Conservation (phyloP, 73 alveolate genomes). For the Paramecium pentaurelia region DNA sequence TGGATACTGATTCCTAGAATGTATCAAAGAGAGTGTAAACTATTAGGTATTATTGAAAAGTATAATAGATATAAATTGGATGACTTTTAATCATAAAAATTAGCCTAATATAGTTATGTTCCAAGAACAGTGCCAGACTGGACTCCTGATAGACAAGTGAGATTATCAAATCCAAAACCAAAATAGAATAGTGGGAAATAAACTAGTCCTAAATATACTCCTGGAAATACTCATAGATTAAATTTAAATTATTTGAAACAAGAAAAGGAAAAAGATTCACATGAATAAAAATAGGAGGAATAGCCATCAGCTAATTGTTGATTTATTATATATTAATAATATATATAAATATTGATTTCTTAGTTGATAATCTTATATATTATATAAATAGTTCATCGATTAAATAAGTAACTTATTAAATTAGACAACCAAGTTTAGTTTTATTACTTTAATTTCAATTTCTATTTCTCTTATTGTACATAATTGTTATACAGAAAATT, state of each 20-base stretch:
- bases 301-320: not conserved
- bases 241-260: not conserved
- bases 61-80: constrained; percentile 1
- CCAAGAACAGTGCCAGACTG: not conserved
- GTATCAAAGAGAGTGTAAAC: not conserved
- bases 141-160: not conserved
- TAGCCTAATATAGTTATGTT: not conserved
- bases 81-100: not conserved
- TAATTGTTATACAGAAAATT: not conserved
- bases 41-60: not conserved
- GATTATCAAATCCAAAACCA: constrained; percentile 7
- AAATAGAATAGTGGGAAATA: not conserved
- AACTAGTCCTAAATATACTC: constrained; percentile 27
- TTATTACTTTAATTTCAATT: not conserved
- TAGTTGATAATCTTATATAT: not conserved
- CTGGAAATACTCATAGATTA: constrained; percentile 27
- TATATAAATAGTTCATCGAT: not conserved
- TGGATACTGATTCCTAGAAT: not conserved
- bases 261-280: not conserved
- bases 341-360: not conserved
- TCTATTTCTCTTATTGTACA: not conserved
- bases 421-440: not conserved
- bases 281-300: not conserved
- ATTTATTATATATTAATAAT: not conserved
- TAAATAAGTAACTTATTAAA: not conserved